Evolutionary conservation across 306 rosid species (phyloP).

Genomic region (Ochetophila trinervis): DNA sequence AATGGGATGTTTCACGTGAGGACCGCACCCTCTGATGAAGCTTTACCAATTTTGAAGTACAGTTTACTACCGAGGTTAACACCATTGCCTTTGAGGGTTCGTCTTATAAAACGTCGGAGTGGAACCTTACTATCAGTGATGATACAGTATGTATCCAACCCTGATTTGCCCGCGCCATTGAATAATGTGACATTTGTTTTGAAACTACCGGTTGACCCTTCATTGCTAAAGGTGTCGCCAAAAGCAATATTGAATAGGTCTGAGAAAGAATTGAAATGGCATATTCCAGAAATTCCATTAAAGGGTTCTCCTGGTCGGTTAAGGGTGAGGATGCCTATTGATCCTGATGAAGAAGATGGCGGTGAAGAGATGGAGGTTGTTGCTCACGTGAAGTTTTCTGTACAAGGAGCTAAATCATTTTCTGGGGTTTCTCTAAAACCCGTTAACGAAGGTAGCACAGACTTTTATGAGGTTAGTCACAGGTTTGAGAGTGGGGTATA

Average conservation of each 20-base stretch:
- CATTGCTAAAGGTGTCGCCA: slow-evolving; percentile 88
- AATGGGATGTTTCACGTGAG: slow-evolving; percentile 88
- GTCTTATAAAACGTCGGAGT: slow-evolving; percentile 75
- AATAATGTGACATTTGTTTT: slow-evolving; percentile 67
- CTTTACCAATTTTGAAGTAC: slow-evolving; percentile 78
- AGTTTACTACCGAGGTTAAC: slow-evolving; percentile 75
- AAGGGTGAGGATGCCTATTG: slow-evolving; percentile 87
- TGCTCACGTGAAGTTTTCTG: slow-evolving; percentile 70
- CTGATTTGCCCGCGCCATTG: slow-evolving; percentile 72
- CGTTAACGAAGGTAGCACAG: slow-evolving; percentile 78
- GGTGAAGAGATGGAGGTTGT: slow-evolving; percentile 70
- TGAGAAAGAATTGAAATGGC: slow-evolving; percentile 86
- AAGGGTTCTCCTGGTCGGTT: slow-evolving; percentile 77
- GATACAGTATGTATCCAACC: slow-evolving; percentile 82
- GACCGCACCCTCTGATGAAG: slow-evolving; percentile 66
- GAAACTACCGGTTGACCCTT: slow-evolving; percentile 80
- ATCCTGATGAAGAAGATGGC: slow-evolving; percentile 54
- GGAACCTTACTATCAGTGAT: slow-evolving; percentile 85
- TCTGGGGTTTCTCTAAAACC: slow-evolving; percentile 77
- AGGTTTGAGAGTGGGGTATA: slow-evolving; percentile 75
- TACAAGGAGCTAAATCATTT: slow-evolving; percentile 54
- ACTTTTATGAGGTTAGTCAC: slow-evolving; percentile 84
- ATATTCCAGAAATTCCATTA: slow-evolving; percentile 65
- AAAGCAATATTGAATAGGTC: slow-evolving; percentile 81
- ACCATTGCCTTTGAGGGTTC: slow-evolving; percentile 89